Base-by-base conservation (phyloP, 352 stramenopile genomes). In the Globisporangium radiosum region DNA sequence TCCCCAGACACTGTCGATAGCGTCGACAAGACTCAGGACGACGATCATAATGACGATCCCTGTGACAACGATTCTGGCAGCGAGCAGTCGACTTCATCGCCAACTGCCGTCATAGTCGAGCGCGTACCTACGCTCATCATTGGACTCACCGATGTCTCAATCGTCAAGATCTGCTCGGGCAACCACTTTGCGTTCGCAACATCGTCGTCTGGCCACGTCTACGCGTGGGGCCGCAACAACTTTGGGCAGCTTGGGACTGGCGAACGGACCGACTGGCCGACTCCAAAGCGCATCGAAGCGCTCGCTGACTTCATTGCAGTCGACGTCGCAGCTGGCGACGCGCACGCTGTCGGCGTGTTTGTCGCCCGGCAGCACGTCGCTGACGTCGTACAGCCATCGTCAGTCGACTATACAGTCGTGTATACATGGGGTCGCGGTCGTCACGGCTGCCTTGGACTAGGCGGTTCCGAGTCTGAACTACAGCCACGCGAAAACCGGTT, bases 171-270 rank as follows among this genome's bases (percentile, higher is more conserved):
- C 7, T 72, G 74, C 8, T 66, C 72, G 25, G 84, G 84, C 6
- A 87, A 85, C 54, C 81, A 90, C 59, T 93, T 90, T 56, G 73
- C 64, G 0, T 50, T 89, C 17, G 79, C 76, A 13, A 60, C 81
- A 7, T 77, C 76, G 7, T 56, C 47, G 6, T 55, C 25, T 13
- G 81, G 79, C 0, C 47, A 57, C 15, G 64, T 78, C 7, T 90
- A 79, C 58, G 72, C 73, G 11, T 93, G 84, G 84, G 84, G 84
- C 38, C 66, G 71, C 37, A 74, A 73, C 5, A 70, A 55, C 48
- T 75, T 81, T 42, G 81, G 81, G 1, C 84, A 93, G 55, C 74
- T 93, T 42, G 81, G 81, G 2, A 72, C 73, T 37, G 79, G 76
- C 0, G 36, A 65, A 3, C 40, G n/a, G 37, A 6, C 0, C 8